phyloP scores from a whole-genome alignment of 352 stramenopile species.

The Thraustochytrium striatum region DNA sequence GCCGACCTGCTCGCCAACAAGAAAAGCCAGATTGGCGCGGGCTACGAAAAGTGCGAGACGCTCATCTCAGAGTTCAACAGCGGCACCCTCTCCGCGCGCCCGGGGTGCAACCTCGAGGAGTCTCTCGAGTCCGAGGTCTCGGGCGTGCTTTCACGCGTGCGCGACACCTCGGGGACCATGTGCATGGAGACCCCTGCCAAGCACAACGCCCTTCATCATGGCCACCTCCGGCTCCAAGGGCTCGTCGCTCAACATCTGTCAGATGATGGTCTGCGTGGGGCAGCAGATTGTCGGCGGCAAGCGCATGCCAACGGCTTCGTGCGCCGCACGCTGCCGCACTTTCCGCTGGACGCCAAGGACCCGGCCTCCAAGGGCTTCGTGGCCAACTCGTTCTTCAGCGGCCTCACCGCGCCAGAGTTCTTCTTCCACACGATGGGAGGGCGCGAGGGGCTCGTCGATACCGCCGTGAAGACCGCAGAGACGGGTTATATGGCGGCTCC shows the following conservation, averaged over 20 bases:
- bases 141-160: constrained; percentile 92
- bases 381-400: constrained; percentile 97
- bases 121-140: constrained; percentile 98
- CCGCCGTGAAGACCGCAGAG: constrained; percentile 98
- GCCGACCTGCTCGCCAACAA: constrained; percentile 88
- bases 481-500: constrained; percentile 98
- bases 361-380: constrained; percentile 98
- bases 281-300: constrained; percentile 97
- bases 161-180: constrained; percentile 88
- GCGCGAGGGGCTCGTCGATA: constrained; percentile 98
- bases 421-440: constrained; percentile 99
- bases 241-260: constrained; percentile 97
- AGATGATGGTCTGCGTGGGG: constrained; percentile 99
- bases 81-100: constrained; percentile 85
- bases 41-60: constrained; percentile 76
- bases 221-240: constrained; percentile 96
- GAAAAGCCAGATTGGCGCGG: constrained; percentile 66
- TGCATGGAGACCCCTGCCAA: constrained; percentile 96
- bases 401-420: constrained; percentile 97
- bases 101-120: constrained; percentile 92
- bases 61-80: constrained; percentile 88
- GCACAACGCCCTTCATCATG: constrained; percentile 96
- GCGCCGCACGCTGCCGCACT: constrained; percentile 94
- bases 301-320: constrained; percentile 98
- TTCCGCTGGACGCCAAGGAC: constrained; percentile 85